Conservation (phyloP, 2,329 filamentous ascomycete genomes). For the Colletotrichum euphorbiae region DNA sequence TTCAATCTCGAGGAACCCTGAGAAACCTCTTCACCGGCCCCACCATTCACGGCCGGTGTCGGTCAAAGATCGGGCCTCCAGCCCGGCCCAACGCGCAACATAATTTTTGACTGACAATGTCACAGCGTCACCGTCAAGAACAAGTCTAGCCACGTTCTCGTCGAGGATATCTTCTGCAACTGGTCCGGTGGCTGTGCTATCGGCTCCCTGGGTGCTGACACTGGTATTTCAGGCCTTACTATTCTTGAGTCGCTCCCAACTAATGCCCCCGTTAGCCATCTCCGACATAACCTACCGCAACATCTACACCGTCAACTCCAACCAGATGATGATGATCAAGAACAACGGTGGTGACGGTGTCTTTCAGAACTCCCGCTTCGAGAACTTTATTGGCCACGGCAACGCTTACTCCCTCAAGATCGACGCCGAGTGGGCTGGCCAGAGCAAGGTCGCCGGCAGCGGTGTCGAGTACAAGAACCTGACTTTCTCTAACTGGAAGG, state of each 20-base stretch:
- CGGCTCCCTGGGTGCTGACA: slow-evolving; percentile 63
- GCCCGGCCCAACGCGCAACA: background rate
- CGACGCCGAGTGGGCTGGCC: slow-evolving; percentile 64
- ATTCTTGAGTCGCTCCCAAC: background rate
- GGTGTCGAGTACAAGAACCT: slow-evolving; percentile 66
- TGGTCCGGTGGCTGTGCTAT: slow-evolving; percentile 70
- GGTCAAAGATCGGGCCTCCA: background rate
- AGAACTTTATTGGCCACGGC: slow-evolving; percentile 70
- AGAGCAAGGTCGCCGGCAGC: slow-evolving; percentile 54
- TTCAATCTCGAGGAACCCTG: too few relatives aligned
- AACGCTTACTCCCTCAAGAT: slow-evolving; percentile 70
- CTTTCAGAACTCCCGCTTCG: slow-evolving; percentile 61
- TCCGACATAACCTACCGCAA: slow-evolving; percentile 66
- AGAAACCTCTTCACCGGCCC: background rate
- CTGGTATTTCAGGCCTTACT: slow-evolving; percentile 38
- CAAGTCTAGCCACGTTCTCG: slow-evolving; percentile 63
- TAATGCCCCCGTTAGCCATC: slow-evolving; percentile 50
- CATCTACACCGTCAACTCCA: slow-evolving; percentile 68
- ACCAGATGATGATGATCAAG: slow-evolving; percentile 75
- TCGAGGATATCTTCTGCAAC: slow-evolving; percentile 72
- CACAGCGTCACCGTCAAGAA: slow-evolving; percentile 45
- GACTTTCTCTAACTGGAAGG: slow-evolving; percentile 67
- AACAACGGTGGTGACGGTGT: slow-evolving; percentile 67
- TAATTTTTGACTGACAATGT: background rate
- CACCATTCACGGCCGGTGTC: background rate